Conservation (phyloP, 495 filamentous ascomycete species). For the Penicillium arizonense region DNA sequence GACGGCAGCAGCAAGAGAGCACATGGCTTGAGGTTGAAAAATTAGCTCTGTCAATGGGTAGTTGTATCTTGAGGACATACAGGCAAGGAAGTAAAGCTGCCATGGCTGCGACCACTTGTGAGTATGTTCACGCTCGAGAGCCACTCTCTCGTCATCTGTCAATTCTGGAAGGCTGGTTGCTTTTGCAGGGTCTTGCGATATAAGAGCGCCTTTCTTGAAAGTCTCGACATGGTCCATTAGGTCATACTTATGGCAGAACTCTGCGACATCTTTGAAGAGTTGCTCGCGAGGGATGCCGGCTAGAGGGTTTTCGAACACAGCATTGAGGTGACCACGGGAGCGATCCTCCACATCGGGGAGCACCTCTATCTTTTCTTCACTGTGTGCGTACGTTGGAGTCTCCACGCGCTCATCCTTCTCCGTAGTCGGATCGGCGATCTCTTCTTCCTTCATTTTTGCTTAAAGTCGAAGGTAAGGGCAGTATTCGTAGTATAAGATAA, state of each 20-base stretch:
- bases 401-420: constrained; percentile 5
- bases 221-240: constrained; percentile 41
- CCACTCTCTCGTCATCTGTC: constrained; percentile 42
- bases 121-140: constrained; percentile 44
- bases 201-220: constrained; percentile 53
- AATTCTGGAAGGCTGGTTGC: constrained; percentile 44
- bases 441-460: constrained; percentile 9
- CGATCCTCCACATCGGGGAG: constrained; percentile 21
- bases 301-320: constrained; percentile 50
- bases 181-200: constrained; percentile 46
- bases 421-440: background rate
- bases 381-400: constrained; percentile 7
- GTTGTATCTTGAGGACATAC: constrained; percentile 25
- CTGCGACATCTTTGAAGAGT: constrained; percentile 48
- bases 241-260: constrained; percentile 44
- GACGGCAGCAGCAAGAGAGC: constrained; percentile 51
- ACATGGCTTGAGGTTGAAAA: constrained; percentile 28
- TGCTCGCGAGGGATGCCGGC: constrained; percentile 45
- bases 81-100: constrained; percentile 54
- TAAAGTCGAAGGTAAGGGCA: background rate
- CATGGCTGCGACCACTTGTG: constrained; percentile 59
- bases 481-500: background rate
- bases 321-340: constrained; percentile 22
- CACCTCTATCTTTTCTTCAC: constrained; percentile 6
- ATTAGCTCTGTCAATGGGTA: constrained; percentile 9